Evolutionary conservation across 2,329 filamentous ascomycete genomes (phyloP).

Genomic region (Stagonosporopsis cucurbitacearum): DNA sequence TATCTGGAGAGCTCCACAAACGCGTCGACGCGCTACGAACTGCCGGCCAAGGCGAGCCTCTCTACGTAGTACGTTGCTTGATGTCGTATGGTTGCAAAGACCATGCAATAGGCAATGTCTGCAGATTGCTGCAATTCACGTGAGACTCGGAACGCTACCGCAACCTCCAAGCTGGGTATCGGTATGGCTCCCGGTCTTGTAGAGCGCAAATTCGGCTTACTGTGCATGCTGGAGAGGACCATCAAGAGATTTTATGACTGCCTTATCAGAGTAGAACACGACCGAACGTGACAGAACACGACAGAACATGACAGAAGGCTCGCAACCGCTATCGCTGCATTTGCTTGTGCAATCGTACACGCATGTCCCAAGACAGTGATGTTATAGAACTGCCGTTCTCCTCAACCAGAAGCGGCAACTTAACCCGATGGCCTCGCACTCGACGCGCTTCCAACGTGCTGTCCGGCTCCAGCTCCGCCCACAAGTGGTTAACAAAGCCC

Average conservation of each 20-base stretch:
- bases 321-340: neutral
- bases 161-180: neutral
- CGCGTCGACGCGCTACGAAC: neutral
- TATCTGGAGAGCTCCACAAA: neutral
- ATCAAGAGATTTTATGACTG: neutral
- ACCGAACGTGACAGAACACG: neutral
- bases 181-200: slow-evolving; percentile 1
- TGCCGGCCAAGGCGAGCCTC: slow-evolving; percentile 1
- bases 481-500: slow-evolving; percentile 31
- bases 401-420: slow-evolving; percentile 27
- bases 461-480: slow-evolving; percentile 15
- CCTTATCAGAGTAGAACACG: neutral
- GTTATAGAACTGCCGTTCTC: slow-evolving; percentile 11
- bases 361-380: slow-evolving; percentile 1
- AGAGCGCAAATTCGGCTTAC: neutral
- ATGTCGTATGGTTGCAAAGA: neutral
- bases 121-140: neutral
- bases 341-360: neutral
- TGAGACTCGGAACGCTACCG: neutral
- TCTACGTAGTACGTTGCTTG: slow-evolving; percentile 1
- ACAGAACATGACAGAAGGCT: neutral
- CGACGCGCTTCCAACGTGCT: slow-evolving; percentile 14
- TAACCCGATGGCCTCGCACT: slow-evolving; percentile 20
- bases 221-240: neutral
- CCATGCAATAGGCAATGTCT: neutral